These are phyloP conservation scores for Solanum peruvianum DNA, from an alignment of 257 asterid genomes.

Conservation along the genomic window DNA sequence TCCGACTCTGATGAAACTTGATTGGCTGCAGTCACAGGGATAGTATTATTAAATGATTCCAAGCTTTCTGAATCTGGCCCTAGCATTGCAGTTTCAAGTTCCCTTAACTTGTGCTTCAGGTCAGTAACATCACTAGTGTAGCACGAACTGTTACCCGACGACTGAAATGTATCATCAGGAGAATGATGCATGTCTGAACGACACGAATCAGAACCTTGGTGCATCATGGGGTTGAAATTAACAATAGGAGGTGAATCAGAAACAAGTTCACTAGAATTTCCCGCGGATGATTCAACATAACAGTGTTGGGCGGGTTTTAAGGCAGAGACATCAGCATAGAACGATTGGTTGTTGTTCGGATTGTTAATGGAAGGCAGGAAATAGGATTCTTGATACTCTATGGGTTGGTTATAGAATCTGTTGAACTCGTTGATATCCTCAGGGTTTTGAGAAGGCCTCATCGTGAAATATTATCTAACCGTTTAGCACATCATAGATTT, in stretches of 20 bases:
- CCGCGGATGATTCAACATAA: not conserved
- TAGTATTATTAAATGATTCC: not conserved
- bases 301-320: not conserved
- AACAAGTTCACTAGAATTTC: not conserved
- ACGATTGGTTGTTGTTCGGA: slow-evolving; percentile 2
- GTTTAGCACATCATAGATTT: not conserved
- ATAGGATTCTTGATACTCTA: slow-evolving; percentile 1
- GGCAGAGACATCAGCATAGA: slow-evolving; percentile 1
- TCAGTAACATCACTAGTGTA: slow-evolving; percentile 6
- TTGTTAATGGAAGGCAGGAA: not conserved
- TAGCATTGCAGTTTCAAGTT: slow-evolving; percentile 10
- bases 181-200: slow-evolving; percentile 9
- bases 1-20: slow-evolving; percentile 1
- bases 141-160: not conserved
- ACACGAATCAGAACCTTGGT: not conserved
- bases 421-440: not conserved
- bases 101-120: slow-evolving; percentile 6
- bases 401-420: not conserved
- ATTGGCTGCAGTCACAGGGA: not conserved
- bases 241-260: not conserved
- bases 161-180: not conserved
- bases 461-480: not conserved
- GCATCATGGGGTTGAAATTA: slow-evolving; percentile 1
- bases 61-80: slow-evolving; percentile 5
- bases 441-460: slow-evolving; percentile 12